phyloP scores from a whole-genome alignment of 768 basidiomycete genomes.

The Kwoniella dejecticola region DNA sequence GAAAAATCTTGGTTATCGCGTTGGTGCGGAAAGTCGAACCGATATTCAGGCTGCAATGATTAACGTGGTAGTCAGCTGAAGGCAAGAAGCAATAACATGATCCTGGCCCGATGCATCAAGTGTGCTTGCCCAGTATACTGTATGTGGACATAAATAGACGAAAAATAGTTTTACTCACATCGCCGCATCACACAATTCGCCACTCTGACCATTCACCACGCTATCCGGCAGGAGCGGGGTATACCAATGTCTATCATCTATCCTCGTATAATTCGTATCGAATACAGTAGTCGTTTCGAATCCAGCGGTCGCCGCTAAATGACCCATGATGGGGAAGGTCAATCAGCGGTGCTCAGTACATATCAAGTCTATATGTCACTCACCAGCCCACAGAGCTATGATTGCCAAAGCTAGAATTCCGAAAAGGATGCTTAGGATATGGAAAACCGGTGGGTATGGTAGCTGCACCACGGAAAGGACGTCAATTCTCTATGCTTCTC shows the following conservation, averaged over 20 bases:
- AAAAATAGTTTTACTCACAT: too few species aligned
- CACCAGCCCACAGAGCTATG: neutral
- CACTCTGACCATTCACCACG: neutral
- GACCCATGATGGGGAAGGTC: too few species aligned
- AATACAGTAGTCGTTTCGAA: neutral
- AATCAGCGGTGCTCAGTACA: too few species aligned
- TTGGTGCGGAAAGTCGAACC: too few species aligned
- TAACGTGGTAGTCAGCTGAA: too few species aligned
- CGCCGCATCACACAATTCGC: neutral
- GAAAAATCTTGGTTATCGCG: too few species aligned
- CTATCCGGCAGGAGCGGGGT: neutral
- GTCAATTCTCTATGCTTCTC: neutral
- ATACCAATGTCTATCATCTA: constrained; percentile 3
- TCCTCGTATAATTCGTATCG: neutral
- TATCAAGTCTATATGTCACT: neutral
- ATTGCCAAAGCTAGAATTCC: neutral
- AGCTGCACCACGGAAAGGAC: neutral
- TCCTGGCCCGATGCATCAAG: too few species aligned
- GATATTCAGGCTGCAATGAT: too few species aligned
- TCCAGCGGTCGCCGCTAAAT: constrained; percentile 3
- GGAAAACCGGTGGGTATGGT: neutral
- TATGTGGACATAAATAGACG: too few species aligned
- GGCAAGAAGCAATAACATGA: too few species aligned
- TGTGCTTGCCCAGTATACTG: too few species aligned
- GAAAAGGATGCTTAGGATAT: neutral